Percentiles rank a stretch among this genome's conserved stretches.
Conservation (phyloP, 1,139 yeast species). For the Yamadazyma dendronema region DNA sequence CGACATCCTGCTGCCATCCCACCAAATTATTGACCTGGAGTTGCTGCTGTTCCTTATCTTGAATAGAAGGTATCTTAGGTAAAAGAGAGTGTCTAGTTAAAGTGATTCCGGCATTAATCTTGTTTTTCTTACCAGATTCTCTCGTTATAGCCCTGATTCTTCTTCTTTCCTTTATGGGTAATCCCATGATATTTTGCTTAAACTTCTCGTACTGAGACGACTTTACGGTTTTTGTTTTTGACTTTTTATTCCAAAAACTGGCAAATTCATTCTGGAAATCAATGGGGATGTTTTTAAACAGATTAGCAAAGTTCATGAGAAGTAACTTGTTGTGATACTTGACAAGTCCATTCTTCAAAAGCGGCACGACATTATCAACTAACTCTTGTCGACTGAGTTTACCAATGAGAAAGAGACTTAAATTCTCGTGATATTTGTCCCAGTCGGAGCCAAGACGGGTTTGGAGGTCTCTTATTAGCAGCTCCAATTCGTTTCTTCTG, state of each 20-base stretch:
- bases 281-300: conserved; percentile 64
- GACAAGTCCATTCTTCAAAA: conserved; percentile 50
- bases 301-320: conserved; percentile 78
- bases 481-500: conserved; percentile 69
- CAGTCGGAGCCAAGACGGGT: conserved; percentile 70
- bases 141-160: conserved; percentile 80
- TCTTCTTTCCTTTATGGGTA: conserved; percentile 81
- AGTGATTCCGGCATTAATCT: conserved; percentile 72
- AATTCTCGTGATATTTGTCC: conserved; percentile 82
- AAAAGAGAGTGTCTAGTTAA: conserved; percentile 80
- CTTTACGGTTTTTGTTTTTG: conserved; percentile 46
- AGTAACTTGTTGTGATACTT: conserved; percentile 78
- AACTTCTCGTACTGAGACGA: conserved; percentile 73
- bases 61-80: conserved; percentile 84
- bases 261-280: conserved; percentile 52
- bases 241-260: conserved; percentile 52
- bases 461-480: conserved; percentile 71
- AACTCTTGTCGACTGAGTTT: conserved; percentile 76
- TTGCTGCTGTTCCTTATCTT: conserved; percentile 53
- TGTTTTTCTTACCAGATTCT: conserved; percentile 77
- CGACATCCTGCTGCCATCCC: conserved; percentile 92
- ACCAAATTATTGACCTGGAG: conserved; percentile 56
- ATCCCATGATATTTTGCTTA: conserved; percentile 82
- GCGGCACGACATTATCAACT: conserved; percentile 50
- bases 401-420: conserved; percentile 76